phyloP scores from a whole-genome alignment of 2,329 filamentous ascomycete genomes.

The Emydomyces testavorans region DNA sequence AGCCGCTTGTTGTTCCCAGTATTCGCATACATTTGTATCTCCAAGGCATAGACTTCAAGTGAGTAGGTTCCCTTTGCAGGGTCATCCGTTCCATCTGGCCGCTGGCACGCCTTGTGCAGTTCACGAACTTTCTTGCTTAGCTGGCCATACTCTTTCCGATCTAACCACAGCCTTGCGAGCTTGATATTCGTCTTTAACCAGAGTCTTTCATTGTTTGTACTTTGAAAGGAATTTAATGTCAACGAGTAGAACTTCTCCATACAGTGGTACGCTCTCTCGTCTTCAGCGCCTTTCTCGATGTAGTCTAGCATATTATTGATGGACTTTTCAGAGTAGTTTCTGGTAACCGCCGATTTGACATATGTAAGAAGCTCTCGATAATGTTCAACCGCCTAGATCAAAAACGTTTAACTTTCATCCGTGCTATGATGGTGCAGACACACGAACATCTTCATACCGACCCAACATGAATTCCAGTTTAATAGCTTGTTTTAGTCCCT shows the following conservation, averaged over 20 bases:
- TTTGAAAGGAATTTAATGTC: conserved; percentile 89
- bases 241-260: conserved; percentile 94
- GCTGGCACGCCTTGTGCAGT: conserved; percentile 78
- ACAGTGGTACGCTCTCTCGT: conserved; percentile 59
- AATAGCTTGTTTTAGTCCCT: conserved; percentile 93
- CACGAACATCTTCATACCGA: conserved; percentile 64
- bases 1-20: conserved; percentile 95
- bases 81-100: conserved; percentile 67
- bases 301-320: conserved; percentile 99
- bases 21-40: conserved; percentile 98
- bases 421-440: not conserved
- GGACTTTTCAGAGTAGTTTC: conserved; percentile 97
- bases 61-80: conserved; percentile 93
- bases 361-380: conserved; percentile 94
- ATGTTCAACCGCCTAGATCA: conserved; percentile 66
- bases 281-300: conserved; percentile 80
- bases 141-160: conserved; percentile 74
- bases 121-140: conserved; percentile 76
- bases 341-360: conserved; percentile 89
- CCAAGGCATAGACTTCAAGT: conserved; percentile 87
- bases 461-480: conserved; percentile 85
- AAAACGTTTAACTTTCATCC: not conserved
- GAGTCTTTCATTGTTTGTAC: conserved; percentile 89
- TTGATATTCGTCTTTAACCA: conserved; percentile 99
- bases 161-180: conserved; percentile 78